A percentile compares a stretch with the other conserved stretches of the same genome.
Conservation (phyloP, 139 green algal genomes). For the Coelastrella sp. region DNA sequence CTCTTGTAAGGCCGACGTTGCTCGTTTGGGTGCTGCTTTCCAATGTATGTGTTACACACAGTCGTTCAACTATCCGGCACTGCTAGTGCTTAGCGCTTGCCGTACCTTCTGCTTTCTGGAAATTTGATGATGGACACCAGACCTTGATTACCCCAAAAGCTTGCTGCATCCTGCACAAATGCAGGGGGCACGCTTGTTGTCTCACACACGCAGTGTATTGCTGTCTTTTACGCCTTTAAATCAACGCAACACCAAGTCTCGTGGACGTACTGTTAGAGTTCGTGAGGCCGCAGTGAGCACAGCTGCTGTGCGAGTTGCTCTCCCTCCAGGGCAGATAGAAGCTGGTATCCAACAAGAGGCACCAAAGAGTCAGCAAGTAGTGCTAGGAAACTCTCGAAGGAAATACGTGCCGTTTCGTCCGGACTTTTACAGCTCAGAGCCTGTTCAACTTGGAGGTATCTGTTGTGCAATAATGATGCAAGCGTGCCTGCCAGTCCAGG, state of each 20-base stretch:
- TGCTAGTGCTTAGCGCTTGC: too few species aligned
- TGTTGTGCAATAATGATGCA: background rate
- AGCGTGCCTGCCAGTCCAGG: background rate
- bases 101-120: too few species aligned
- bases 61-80: too few species aligned
- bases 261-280: background rate
- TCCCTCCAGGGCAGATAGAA: background rate
- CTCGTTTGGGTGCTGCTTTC: too few species aligned
- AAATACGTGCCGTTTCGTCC: conserved; percentile 27
- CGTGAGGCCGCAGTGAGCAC: background rate
- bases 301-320: background rate
- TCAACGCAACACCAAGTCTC: background rate
- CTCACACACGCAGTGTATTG: background rate
- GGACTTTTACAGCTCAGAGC: conserved; percentile 31
- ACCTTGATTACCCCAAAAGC: too few species aligned
- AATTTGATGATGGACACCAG: too few species aligned
- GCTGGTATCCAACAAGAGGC: background rate
- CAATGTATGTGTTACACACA: too few species aligned
- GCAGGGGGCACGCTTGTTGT: background rate
- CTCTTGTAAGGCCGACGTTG: too few species aligned
- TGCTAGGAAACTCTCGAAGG: background rate
- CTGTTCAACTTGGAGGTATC: conserved; percentile 26
- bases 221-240: background rate
- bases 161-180: background rate
- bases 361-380: background rate